phyloP scores from a whole-genome alignment of 78 protist species.

The Dictyostelium discoideum region dicty_2.7 NC_007089.4:3119501-3120000 shows the following conservation, averaged over 20 bases:
- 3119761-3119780: slow-evolving; percentile 67
- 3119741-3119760: slow-evolving; percentile 9
- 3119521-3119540: slow-evolving; percentile 75
- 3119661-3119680: background rate
- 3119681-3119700: slow-evolving; percentile 3
- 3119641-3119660: background rate
- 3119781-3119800: slow-evolving; percentile 77
- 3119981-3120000: too few species aligned
- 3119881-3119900: background rate
- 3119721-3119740: slow-evolving; percentile 48
- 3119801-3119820: background rate
- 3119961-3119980: too few species aligned
- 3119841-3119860: background rate
- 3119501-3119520: slow-evolving; percentile 58
- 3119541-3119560: slow-evolving; percentile 83
- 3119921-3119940: too few species aligned
- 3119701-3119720: slow-evolving; percentile 53
- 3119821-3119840: background rate
- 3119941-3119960: too few species aligned
- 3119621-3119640: background rate
- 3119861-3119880: background rate
- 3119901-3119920: background rate
- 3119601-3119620: slow-evolving; percentile 79
- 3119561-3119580: slow-evolving; percentile 84
- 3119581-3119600: slow-evolving; percentile 74